Evolutionary conservation across 257 asterid genomes (phyloP).

Genomic region (Anisodus acutangulus): DNA sequence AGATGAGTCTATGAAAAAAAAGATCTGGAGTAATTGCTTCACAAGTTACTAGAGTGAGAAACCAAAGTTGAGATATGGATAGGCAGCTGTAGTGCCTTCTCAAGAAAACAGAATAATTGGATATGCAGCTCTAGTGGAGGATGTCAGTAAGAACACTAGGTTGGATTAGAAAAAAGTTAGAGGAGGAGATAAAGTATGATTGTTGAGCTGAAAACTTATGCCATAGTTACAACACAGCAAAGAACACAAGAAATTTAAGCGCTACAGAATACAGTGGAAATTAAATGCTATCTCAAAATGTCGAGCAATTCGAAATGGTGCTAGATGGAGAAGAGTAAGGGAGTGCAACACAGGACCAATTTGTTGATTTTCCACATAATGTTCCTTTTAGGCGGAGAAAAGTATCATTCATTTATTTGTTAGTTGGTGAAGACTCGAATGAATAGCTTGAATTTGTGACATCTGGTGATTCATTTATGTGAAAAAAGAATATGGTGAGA

Average conservation of each 20-base stretch:
- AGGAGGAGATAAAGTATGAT: neutral
- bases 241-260: neutral
- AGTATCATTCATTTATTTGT: slow-evolving; percentile 12
- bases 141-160: neutral
- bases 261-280: neutral
- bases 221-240: neutral
- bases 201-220: neutral
- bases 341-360: neutral
- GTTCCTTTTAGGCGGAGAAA: slow-evolving; percentile 1
- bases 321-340: slow-evolving; percentile 10
- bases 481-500: neutral
- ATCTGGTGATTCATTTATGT: neutral
- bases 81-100: slow-evolving; percentile 10
- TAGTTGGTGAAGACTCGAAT: neutral
- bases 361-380: neutral
- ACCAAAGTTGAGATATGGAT: neutral
- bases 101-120: neutral
- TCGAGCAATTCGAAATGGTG: neutral
- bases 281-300: neutral
- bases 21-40: neutral
- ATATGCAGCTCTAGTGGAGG: slow-evolving; percentile 17
- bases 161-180: neutral
- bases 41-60: neutral
- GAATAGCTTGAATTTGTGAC: neutral
- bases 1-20: neutral